Conservation (phyloP, 495 filamentous ascomycete species). For the Pseudevernia furfuracea region DNA sequence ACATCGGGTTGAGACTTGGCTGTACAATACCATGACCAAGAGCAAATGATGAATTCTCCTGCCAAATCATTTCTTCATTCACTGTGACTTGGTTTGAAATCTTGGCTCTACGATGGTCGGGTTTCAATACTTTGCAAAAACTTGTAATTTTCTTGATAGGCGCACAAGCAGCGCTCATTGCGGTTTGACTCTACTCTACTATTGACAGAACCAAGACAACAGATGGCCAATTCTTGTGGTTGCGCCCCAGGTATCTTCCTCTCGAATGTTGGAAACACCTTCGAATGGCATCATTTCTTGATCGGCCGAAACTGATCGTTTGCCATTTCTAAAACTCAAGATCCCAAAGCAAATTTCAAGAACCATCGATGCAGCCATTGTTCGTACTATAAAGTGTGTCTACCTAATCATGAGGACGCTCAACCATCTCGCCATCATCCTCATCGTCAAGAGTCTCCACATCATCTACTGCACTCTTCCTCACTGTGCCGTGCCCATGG, state of each 20-base stretch:
- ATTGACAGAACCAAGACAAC: too few relatives aligned
- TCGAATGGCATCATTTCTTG: neutral
- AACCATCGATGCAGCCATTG: neutral
- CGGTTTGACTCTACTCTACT: neutral
- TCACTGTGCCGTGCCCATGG: conserved; percentile 45
- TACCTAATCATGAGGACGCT: conserved; percentile 14
- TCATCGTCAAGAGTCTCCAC: conserved; percentile 78
- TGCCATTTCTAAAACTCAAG: neutral
- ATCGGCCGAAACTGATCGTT: neutral
- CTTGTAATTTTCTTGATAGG: neutral
- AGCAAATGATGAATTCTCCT: conserved; percentile 19
- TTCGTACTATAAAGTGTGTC: neutral
- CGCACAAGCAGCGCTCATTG: neutral
- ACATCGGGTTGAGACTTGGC: conserved; percentile 23
- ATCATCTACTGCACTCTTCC: conserved; percentile 74
- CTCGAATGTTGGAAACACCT: neutral
- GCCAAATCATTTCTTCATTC: neutral
- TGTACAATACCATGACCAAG: conserved; percentile 28
- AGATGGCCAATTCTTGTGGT: neutral
- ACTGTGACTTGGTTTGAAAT: neutral
- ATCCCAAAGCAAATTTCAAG: too few relatives aligned
- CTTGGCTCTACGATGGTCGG: neutral
- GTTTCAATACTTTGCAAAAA: neutral
- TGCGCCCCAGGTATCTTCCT: neutral
- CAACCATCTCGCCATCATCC: conserved; percentile 28